A percentile compares a stretch with the other conserved stretches of the same genome.
Conservation (phyloP, 2,329 filamentous ascomycete genomes). For the Hypomyces rosellus region DNA sequence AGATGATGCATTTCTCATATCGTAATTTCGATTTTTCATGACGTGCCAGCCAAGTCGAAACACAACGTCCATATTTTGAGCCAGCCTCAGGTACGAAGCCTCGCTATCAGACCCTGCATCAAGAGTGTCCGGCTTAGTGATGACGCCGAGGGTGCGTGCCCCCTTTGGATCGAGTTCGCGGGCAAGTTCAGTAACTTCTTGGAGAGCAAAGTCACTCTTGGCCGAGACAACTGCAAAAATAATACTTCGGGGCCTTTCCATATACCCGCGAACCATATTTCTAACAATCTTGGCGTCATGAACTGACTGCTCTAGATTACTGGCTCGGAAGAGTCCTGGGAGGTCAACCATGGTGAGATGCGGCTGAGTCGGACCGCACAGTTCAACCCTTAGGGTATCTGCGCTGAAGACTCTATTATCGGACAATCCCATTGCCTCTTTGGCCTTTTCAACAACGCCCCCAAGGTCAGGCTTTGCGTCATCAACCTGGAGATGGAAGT, state of each 20-base stretch:
- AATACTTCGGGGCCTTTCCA: too few species aligned
- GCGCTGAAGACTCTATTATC: background rate
- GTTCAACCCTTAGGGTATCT: background rate
- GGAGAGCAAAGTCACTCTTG: too few species aligned
- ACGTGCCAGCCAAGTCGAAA: slow-evolving; percentile 10
- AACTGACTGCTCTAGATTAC: too few species aligned
- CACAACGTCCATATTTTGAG: slow-evolving; percentile 9
- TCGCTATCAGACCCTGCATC: slow-evolving; percentile 7
- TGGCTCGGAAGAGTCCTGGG: background rate
- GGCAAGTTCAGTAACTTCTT: background rate
- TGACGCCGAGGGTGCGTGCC: slow-evolving; percentile 13
- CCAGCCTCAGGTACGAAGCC: background rate
- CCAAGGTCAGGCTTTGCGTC: slow-evolving; percentile 6
- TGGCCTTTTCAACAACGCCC: slow-evolving; percentile 8
- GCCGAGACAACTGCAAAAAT: too few species aligned
- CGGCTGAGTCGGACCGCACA: background rate
- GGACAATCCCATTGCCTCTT: slow-evolving; percentile 12
- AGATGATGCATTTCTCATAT: too few species aligned
- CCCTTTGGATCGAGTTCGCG: background rate
- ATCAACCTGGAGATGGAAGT: slow-evolving; percentile 2
- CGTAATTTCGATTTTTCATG: too few species aligned
- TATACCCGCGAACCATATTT: too few species aligned
- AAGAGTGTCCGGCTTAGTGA: slow-evolving; percentile 15
- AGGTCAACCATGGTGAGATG: slow-evolving; percentile 5
- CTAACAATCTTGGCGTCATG: too few species aligned